Conservation (phyloP, 2,329 filamentous ascomycete species). For the Aspergillus hiratsukae region DNA sequence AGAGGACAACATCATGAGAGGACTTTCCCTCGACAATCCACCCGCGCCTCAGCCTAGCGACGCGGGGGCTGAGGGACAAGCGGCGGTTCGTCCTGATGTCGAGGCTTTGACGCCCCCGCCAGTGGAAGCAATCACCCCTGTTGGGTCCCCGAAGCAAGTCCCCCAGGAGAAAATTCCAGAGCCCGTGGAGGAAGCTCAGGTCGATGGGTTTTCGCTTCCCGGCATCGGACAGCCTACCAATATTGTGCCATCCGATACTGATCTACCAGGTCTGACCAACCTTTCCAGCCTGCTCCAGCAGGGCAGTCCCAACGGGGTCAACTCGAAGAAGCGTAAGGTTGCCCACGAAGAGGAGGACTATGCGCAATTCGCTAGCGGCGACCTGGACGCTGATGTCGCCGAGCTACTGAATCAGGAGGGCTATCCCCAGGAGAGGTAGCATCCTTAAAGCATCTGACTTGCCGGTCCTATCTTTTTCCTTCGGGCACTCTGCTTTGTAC, state of each 20-base stretch:
- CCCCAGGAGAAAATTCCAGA: slow-evolving; percentile 29
- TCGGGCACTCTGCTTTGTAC: background rate
- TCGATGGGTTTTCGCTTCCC: slow-evolving; percentile 16
- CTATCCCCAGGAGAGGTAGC: slow-evolving; percentile 12
- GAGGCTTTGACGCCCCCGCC: slow-evolving; percentile 83
- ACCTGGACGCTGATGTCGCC: slow-evolving; percentile 58
- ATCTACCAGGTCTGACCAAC: slow-evolving; percentile 15
- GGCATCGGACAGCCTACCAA: slow-evolving; percentile 16
- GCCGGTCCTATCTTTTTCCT: background rate
- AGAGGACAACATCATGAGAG: slow-evolving; percentile 85
- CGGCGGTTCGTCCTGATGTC: slow-evolving; percentile 63
- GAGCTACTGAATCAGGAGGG: slow-evolving; percentile 52
- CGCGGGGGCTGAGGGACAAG: slow-evolving; percentile 21
- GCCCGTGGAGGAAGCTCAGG: slow-evolving; percentile 11
- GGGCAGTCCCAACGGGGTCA: slow-evolving; percentile 26
- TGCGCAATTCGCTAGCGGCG: slow-evolving; percentile 48
- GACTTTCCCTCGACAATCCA: slow-evolving; percentile 60
- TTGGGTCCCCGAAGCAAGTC: slow-evolving; percentile 43
- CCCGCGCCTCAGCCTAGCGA: slow-evolving; percentile 43
- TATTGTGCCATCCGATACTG: slow-evolving; percentile 14
- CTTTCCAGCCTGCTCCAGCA: slow-evolving; percentile 20
- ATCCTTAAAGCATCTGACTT: background rate
- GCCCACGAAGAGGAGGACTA: slow-evolving; percentile 41
- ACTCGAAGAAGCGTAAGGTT: slow-evolving; percentile 48
- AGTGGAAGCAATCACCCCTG: slow-evolving; percentile 52